A percentile compares a stretch with the other conserved stretches of the same genome.
Conservation (phyloP, 371 early-diverging fungal genomes). For the Dichotomocladium elegans region DNA sequence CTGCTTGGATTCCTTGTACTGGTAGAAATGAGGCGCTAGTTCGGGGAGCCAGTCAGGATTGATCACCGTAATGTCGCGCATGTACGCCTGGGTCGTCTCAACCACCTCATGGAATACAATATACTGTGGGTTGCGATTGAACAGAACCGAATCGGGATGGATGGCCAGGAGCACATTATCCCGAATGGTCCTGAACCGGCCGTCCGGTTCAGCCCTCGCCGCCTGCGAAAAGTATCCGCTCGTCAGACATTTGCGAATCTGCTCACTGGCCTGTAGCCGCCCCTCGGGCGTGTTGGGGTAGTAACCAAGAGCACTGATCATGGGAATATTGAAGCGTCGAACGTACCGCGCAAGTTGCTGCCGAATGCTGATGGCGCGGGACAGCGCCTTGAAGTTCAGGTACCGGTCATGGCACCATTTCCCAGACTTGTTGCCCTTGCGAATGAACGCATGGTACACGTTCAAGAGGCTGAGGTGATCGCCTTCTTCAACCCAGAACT, state of each 20-base stretch:
- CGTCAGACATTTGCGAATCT: slow-evolving; percentile 68
- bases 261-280: slow-evolving; percentile 30
- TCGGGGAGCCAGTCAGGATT: slow-evolving; percentile 71
- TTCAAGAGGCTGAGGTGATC: slow-evolving; percentile 79
- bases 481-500: slow-evolving; percentile 81
- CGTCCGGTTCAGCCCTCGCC: slow-evolving; percentile 61
- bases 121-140: slow-evolving; percentile 69
- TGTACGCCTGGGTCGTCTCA: slow-evolving; percentile 70
- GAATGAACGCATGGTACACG: slow-evolving; percentile 75
- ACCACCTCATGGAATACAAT: slow-evolving; percentile 84
- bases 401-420: slow-evolving; percentile 76
- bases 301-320: slow-evolving; percentile 36
- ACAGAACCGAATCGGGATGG: slow-evolving; percentile 76
- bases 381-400: slow-evolving; percentile 70
- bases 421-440: slow-evolving; percentile 55
- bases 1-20: slow-evolving; percentile 23
- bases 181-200: slow-evolving; percentile 62
- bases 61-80: slow-evolving; percentile 71
- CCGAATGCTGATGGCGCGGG: slow-evolving; percentile 67
- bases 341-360: slow-evolving; percentile 67
- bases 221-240: slow-evolving; percentile 78
- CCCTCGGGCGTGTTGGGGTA: slow-evolving; percentile 22
- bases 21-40: slow-evolving; percentile 61
- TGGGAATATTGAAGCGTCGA: slow-evolving; percentile 46
- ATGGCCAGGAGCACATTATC: slow-evolving; percentile 58